phyloP scores from a whole-genome alignment of 345 rosid genomes.

The Gossypium arboreum region DNA sequence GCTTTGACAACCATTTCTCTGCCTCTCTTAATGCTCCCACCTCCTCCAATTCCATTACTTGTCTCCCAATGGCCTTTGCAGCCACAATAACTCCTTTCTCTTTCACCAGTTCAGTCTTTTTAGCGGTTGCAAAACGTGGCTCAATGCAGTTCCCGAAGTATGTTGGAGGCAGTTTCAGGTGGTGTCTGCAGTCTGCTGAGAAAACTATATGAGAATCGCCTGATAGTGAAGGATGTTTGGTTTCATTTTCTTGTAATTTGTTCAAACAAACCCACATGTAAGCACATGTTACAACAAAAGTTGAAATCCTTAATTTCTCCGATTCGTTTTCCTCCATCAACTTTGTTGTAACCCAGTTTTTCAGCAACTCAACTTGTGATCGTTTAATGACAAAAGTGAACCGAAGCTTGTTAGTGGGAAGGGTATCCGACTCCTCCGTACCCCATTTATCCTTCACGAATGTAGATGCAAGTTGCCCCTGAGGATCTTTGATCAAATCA shows the following conservation, averaged over 20 bases:
- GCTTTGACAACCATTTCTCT: slow-evolving; percentile 33
- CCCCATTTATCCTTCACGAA: slow-evolving; percentile 31
- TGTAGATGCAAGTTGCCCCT: slow-evolving; percentile 14
- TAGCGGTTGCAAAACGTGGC: slow-evolving; percentile 1
- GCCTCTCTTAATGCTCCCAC: slow-evolving; percentile 24
- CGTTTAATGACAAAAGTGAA: slow-evolving; percentile 28
- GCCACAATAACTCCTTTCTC: slow-evolving; percentile 32
- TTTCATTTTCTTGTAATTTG: background rate
- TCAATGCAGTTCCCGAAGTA: slow-evolving; percentile 39
- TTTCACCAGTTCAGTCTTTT: slow-evolving; percentile 1
- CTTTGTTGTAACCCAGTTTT: slow-evolving; percentile 22
- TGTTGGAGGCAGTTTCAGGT: background rate
- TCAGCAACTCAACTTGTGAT: slow-evolving; percentile 25
- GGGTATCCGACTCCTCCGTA: background rate
- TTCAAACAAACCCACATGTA: slow-evolving; percentile 7
- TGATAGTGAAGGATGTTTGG: no score
- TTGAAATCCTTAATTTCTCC: background rate
- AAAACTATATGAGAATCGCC: background rate
- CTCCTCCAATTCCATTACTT: slow-evolving; percentile 28
- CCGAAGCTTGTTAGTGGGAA: slow-evolving; percentile 12
- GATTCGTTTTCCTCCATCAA: background rate
- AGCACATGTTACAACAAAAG: slow-evolving; percentile 7
- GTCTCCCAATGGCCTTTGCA: slow-evolving; percentile 32
- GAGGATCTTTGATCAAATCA: slow-evolving; percentile 21
- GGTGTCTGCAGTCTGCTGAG: background rate